These are phyloP conservation scores for Adansonia digitata DNA, from an alignment of 345 rosid genomes.

Conservation along the genomic window DNA sequence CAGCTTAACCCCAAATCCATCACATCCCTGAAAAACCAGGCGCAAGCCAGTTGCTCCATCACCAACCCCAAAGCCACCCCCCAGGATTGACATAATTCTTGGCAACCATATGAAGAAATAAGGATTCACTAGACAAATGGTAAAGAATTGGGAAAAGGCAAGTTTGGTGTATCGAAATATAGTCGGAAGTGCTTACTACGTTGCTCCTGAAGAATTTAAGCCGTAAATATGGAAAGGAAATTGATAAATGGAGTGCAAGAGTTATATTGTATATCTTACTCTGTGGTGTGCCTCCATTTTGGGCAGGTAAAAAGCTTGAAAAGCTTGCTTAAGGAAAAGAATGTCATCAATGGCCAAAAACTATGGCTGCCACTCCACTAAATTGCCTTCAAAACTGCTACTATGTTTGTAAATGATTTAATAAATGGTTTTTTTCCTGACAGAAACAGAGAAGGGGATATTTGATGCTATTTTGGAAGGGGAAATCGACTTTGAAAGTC, in stretches of 20 bases:
- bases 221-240: conserved; percentile 91
- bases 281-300: conserved; percentile 92
- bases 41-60: conserved; percentile 28
- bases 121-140: conserved; percentile 55
- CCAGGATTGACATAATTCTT: conserved; percentile 46
- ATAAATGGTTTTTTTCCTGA: too few relatives aligned
- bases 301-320: conserved; percentile 82
- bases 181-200: conserved; percentile 90
- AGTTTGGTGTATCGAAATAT: conserved; percentile 79
- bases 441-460: conserved; percentile 83
- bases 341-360: neutral
- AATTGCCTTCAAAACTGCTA: neutral
- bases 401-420: conserved; percentile 15
- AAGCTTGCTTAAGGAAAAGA: neutral
- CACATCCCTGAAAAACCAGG: conserved; percentile 24
- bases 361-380: neutral
- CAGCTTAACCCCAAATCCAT: conserved; percentile 8
- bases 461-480: conserved; percentile 73
- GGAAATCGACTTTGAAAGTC: conserved; percentile 56
- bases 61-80: conserved; percentile 34
- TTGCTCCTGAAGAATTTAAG: conserved; percentile 93
- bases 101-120: conserved; percentile 76
- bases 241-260: conserved; percentile 93
- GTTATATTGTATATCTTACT: conserved; percentile 82
- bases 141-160: conserved; percentile 82